Percentiles rank a stretch among this genome's conserved stretches.
Conservation (phyloP, 2,329 filamentous ascomycete species). For the Penicillium nordicum region DNA sequence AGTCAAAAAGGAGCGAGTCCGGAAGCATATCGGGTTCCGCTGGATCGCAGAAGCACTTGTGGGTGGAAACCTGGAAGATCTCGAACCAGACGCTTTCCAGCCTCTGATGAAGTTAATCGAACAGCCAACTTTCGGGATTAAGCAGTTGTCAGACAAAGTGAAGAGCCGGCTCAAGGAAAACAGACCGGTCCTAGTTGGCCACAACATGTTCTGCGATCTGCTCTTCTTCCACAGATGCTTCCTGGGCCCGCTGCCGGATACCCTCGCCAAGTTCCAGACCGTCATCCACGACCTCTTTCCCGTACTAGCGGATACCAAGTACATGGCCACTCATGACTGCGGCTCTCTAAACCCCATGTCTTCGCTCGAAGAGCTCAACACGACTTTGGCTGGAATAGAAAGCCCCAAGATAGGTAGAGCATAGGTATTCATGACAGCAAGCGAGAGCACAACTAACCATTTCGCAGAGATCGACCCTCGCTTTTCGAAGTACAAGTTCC, state of each 20-base stretch:
- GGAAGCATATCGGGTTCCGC: slow-evolving; percentile 42
- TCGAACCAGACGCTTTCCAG: slow-evolving; percentile 34
- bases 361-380: slow-evolving; percentile 31
- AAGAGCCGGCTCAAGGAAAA: slow-evolving; percentile 44
- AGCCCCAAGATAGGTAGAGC: slow-evolving; percentile 33
- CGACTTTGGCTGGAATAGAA: slow-evolving; percentile 22
- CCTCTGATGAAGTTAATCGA: slow-evolving; percentile 19
- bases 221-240: slow-evolving; percentile 61
- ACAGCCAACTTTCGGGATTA: slow-evolving; percentile 19
- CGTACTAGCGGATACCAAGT: slow-evolving; percentile 60
- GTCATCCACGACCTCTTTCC: slow-evolving; percentile 55
- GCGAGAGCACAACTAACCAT: slow-evolving; percentile 17
- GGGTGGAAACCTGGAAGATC: slow-evolving; percentile 40
- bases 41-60: slow-evolving; percentile 48
- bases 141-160: slow-evolving; percentile 31
- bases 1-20: slow-evolving; percentile 27
- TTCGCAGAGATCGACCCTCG: slow-evolving; percentile 29
- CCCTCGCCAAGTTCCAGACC: slow-evolving; percentile 52
- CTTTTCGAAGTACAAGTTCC: slow-evolving; percentile 31
- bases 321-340: slow-evolving; percentile 57
- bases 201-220: slow-evolving; percentile 62
- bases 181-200: slow-evolving; percentile 55
- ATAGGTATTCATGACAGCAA: neutral
- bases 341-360: slow-evolving; percentile 49
- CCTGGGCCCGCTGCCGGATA: slow-evolving; percentile 56